Conservation (phyloP, 257 asterid species). For the Nicotiana otophora region DNA sequence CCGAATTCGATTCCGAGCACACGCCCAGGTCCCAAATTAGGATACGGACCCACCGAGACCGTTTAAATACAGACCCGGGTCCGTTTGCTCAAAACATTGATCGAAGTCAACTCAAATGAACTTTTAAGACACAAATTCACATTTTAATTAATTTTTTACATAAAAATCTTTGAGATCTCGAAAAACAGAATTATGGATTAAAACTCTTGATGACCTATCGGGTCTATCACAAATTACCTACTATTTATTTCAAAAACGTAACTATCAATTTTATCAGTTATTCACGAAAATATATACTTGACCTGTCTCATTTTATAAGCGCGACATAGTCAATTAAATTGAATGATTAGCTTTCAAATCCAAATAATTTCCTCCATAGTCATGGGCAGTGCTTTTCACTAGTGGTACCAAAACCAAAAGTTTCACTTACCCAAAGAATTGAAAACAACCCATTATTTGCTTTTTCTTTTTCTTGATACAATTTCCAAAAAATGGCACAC, state of each 20-base stretch:
- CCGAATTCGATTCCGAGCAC: no score
- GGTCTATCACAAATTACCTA: neutral
- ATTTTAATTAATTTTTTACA: no score
- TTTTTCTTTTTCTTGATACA: neutral
- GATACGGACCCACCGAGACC: no score
- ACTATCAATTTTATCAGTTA: neutral
- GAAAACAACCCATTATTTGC: conserved; percentile 10
- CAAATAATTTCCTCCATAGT: neutral
- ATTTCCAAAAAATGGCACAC: neutral
- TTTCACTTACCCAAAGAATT: conserved; percentile 5
- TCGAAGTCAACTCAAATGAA: no score
- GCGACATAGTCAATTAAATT: neutral
- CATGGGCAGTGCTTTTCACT: neutral
- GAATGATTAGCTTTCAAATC: neutral
- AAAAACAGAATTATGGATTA: no score
- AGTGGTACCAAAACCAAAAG: neutral
- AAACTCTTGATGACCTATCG: no score
- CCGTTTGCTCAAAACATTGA: no score
- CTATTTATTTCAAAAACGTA: neutral
- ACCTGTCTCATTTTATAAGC: neutral
- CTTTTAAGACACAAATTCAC: no score
- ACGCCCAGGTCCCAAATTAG: no score
- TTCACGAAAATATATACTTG: neutral
- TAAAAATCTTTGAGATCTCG: no score
- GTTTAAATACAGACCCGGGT: no score